phyloP scores from a whole-genome alignment of 768 basidiomycete genomes.

The Paxillus ammoniavirescens region DNA sequence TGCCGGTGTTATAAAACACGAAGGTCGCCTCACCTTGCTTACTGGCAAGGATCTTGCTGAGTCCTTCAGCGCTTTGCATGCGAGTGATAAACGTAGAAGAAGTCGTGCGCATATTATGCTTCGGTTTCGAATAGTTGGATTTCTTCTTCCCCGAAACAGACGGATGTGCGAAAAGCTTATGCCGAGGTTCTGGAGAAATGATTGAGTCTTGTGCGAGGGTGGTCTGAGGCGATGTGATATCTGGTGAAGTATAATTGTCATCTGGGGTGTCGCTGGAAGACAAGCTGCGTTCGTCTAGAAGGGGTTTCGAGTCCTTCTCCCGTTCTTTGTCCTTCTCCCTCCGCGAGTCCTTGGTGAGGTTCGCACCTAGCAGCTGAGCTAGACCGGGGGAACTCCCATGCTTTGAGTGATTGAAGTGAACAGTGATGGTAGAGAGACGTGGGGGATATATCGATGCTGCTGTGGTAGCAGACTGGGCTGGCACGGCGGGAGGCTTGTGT shows the following conservation, averaged over 20 bases:
- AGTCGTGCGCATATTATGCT: constrained; percentile 87
- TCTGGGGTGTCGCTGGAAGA: constrained; percentile 84
- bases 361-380: constrained; percentile 65
- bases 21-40: constrained; percentile 86
- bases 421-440: constrained; percentile 55
- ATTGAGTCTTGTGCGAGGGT: constrained; percentile 35
- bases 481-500: constrained; percentile 60
- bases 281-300: constrained; percentile 61
- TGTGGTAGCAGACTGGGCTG: constrained; percentile 35
- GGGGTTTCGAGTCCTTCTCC: constrained; percentile 35
- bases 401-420: constrained; percentile 63
- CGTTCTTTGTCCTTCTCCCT: constrained; percentile 38
- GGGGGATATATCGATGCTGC: constrained; percentile 50
- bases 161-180: constrained; percentile 61
- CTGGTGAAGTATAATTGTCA: constrained; percentile 46
- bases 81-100: constrained; percentile 92
- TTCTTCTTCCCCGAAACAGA: constrained; percentile 55
- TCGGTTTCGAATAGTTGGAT: constrained; percentile 66
- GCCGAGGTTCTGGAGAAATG: constrained; percentile 34
- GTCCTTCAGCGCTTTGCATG: constrained; percentile 76
- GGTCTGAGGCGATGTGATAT: constrained; percentile 33
- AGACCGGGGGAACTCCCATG: constrained; percentile 56
- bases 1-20: constrained; percentile 84
- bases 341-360: constrained; percentile 53
- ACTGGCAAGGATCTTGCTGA: constrained; percentile 65